A percentile compares a stretch with the other conserved stretches of the same genome.
Conservation (phyloP, 345 rosid species). For the Gossypium herbaceum region DNA sequence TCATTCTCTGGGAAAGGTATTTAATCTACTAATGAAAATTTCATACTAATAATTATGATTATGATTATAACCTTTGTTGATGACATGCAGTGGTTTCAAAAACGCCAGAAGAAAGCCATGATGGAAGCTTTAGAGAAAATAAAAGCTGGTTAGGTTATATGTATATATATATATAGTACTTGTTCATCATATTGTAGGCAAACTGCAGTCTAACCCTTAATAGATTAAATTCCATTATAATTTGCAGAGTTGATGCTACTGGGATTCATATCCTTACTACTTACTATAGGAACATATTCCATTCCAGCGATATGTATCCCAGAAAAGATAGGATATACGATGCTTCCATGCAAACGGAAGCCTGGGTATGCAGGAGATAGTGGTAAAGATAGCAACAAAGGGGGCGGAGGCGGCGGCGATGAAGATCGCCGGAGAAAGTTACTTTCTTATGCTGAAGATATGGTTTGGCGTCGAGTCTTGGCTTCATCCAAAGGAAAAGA, state of each 20-base stretch:
- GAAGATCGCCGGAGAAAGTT: constrained; percentile 28
- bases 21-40: not conserved
- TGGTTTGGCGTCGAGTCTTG: constrained; percentile 33
- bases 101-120: constrained; percentile 49
- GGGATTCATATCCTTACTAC: constrained; percentile 57
- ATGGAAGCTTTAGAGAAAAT: constrained; percentile 58
- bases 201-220: not conserved
- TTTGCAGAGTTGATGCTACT: constrained; percentile 57
- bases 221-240: not conserved
- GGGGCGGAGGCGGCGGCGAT: not conserved
- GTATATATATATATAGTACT: too few species aligned
- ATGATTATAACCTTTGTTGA: not conserved
- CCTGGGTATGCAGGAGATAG: not conserved
- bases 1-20: constrained; percentile 43
- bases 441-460: constrained; percentile 27
- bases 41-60: not conserved
- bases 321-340: constrained; percentile 26
- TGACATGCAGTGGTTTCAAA: constrained; percentile 45
- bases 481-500: constrained; percentile 24
- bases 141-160: constrained; percentile 36
- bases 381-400: not conserved
- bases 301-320: constrained; percentile 48
- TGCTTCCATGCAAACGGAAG: constrained; percentile 51
- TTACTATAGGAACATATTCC: constrained; percentile 39
- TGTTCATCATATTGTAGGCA: not conserved